Conservation (phyloP, 306 rosid genomes). For the Aeschynomene evenia region DNA sequence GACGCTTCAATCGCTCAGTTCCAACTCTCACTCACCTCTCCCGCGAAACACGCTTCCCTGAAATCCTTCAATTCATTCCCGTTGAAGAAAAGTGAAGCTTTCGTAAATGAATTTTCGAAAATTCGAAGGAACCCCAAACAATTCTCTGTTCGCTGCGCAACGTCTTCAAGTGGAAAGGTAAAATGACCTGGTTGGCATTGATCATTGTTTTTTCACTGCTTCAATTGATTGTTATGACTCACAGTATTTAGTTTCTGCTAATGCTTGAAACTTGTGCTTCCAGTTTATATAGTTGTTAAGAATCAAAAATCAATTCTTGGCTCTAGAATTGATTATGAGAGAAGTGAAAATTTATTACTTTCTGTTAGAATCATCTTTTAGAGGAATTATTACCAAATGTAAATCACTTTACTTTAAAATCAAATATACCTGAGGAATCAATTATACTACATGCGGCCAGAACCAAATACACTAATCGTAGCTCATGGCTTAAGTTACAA, state of each 20-base stretch:
- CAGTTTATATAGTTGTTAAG: no score
- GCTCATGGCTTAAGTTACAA: no score
- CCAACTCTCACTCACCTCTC: slow-evolving; percentile 29
- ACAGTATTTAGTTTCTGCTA: background rate
- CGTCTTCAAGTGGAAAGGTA: slow-evolving; percentile 85
- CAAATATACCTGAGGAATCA: no score
- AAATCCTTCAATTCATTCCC: slow-evolving; percentile 37
- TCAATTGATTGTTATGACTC: background rate
- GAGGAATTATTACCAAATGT: no score
- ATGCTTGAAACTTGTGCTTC: background rate
- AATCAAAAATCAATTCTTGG: no score
- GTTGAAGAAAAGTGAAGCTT: slow-evolving; percentile 35
- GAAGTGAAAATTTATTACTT: no score
- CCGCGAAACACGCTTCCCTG: slow-evolving; percentile 37
- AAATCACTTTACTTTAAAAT: no score
- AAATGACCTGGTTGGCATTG: background rate
- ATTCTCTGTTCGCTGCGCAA: slow-evolving; percentile 55
- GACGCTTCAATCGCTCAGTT: slow-evolving; percentile 39
- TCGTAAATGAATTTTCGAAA: slow-evolving; percentile 41
- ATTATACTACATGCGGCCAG: no score
- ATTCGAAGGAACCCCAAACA: slow-evolving; percentile 32
- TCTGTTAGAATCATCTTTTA: no score
- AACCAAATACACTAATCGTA: no score
- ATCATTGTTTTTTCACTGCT: background rate
- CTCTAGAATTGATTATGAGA: no score